Evolutionary conservation across 768 basidiomycete genomes (phyloP), one percentile per base, ranked within the genome.

Genomic region (Mycena capillaripes): DNA sequence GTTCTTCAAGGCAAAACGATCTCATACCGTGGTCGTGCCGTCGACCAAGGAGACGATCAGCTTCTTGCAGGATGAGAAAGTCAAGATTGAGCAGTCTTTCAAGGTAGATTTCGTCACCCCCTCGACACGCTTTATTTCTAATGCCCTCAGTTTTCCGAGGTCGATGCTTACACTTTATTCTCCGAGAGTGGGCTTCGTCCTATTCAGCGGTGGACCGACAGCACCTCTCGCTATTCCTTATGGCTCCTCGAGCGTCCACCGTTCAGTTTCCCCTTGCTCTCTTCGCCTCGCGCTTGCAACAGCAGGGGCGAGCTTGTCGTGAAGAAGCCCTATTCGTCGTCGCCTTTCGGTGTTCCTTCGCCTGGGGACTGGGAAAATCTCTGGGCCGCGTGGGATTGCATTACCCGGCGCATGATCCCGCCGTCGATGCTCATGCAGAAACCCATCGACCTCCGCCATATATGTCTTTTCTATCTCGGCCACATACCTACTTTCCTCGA

Each of bases 391-490:
- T 99, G 97, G 97, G 96, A 98, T 79, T 90, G 87, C 55, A 85
- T 97, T 57, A 95, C 94, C 16, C 85, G 90, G 68, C 87, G 87
- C 56, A 97, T 98, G 96, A 96, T 98, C 65, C 93, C 96, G 0
- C 84, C 88, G 23, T 89, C 91, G 30, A 94, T 98, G 93, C 85
- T 97, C 29, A 92, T 92, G 79, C 86, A 94, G 79, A 97, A 95
- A 79, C 97, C 97, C 4, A 98, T 99, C 71, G 92, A 98, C 78
- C 84, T 99, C 55, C 89, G 98, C 34, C 97, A 99, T 81, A 96
- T 97, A 67, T 97, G 96, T 78, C 87, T 99, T n/a, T 99, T 99
- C 84, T 98, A 98, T 81, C 78, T 95, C 16, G 97, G 97, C 0
- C 98, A 99, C 79, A 96, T 98, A 55, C 96, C 96, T 2, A 88